A percentile compares a stretch with the other conserved stretches of the same genome.
These are phyloP conservation scores for Pyronema omphalodes DNA, from an alignment of 495 filamentous ascomycete species.

Conservation along the genomic window DNA sequence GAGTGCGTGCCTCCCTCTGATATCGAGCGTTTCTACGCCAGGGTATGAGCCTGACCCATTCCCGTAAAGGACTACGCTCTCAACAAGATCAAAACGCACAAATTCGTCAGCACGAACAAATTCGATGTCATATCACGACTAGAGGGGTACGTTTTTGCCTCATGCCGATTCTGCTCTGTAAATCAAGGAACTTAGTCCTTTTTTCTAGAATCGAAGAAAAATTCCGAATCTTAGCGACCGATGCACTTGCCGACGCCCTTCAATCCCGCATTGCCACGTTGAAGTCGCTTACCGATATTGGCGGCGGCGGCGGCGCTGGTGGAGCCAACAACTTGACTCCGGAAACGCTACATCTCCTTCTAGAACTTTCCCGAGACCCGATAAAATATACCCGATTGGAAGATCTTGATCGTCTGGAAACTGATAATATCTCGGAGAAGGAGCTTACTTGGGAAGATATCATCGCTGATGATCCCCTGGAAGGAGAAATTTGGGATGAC, in stretches of 20 bases:
- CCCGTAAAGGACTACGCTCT: constrained; percentile 30
- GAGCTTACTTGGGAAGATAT: constrained; percentile 58
- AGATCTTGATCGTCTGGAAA: constrained; percentile 36
- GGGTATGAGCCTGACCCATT: neutral
- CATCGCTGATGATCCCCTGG: constrained; percentile 50
- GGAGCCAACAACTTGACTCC: constrained; percentile 28
- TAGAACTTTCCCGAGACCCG: constrained; percentile 69
- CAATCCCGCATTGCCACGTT: constrained; percentile 36
- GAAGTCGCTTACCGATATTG: constrained; percentile 3
- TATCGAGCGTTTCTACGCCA: constrained; percentile 20
- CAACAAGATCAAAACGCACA: constrained; percentile 38
- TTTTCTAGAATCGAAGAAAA: constrained; percentile 50
- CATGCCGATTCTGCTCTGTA: neutral
- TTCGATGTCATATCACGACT: constrained; percentile 61
- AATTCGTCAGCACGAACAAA: constrained; percentile 61
- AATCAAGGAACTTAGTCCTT: neutral
- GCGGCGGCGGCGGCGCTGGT: no score
- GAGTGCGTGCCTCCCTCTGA: constrained; percentile 25
- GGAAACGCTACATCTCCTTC: constrained; percentile 59
- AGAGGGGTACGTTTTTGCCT: constrained; percentile 32
- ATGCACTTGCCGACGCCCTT: constrained; percentile 65
- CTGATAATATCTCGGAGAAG: constrained; percentile 25
- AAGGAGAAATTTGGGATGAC: constrained; percentile 56
- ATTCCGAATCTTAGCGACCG: constrained; percentile 58
- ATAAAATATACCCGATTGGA: constrained; percentile 45